These are phyloP conservation scores for Scedosporium dehoogii DNA, from an alignment of 2,329 filamentous ascomycete species.

Conservation along the genomic window DNA sequence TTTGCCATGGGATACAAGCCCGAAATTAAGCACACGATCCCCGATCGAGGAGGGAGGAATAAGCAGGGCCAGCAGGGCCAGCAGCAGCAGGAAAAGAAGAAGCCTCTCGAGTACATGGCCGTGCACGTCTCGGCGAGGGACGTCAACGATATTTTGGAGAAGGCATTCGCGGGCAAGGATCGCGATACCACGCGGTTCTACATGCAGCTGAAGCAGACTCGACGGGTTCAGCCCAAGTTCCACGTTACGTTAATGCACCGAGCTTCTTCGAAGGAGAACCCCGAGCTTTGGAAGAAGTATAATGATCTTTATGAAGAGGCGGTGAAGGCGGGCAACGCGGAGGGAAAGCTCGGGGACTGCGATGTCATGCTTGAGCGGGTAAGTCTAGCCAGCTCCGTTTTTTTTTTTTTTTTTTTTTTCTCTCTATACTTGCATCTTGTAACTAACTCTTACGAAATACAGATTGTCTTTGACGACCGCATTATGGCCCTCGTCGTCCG, in stretches of 20 bases:
- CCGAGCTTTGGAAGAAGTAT: conserved; percentile 70
- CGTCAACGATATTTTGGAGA: conserved; percentile 50
- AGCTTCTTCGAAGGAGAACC: conserved; percentile 46
- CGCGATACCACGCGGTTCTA: conserved; percentile 50
- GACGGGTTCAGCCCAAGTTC: conserved; percentile 74
- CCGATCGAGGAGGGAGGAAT: conserved; percentile 33
- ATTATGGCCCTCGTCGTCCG: conserved; percentile 89
- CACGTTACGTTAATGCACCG: conserved; percentile 93
- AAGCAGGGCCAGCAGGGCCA: conserved; percentile 20
- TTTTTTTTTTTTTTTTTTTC: no score
- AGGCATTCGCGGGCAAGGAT: conserved; percentile 50
- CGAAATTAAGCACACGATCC: conserved; percentile 64
- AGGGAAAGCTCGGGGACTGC: conserved; percentile 46
- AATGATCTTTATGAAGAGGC: conserved; percentile 42
- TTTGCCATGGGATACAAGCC: conserved; percentile 69
- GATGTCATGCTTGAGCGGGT: conserved; percentile 53
- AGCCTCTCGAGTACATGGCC: conserved; percentile 46
- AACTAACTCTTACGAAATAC: conserved; percentile 12
- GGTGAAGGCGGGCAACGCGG: conserved; percentile 23
- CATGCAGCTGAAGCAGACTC: conserved; percentile 59
- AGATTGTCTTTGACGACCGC: conserved; percentile 72
- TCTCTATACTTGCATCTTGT: conserved; percentile 41
- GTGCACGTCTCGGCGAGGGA: conserved; percentile 33
- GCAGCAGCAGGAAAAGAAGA: conserved; percentile 28
- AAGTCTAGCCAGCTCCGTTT: conserved; percentile 13